Evolutionary conservation across 805 yeast species (phyloP).

Genomic region (Lachancea lanzarotensis): DNA sequence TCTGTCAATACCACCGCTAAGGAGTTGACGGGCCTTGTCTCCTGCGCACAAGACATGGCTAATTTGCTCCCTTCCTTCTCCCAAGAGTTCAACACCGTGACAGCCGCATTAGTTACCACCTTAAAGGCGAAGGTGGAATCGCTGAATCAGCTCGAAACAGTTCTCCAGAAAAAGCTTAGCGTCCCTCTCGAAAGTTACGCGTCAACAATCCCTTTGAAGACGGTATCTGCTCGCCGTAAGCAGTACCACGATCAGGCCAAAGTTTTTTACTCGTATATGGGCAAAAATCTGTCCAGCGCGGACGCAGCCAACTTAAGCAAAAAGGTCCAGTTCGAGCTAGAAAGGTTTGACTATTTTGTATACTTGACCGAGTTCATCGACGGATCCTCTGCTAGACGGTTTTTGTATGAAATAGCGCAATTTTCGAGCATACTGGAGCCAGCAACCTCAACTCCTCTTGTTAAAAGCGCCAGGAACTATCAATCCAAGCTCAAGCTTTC

Average conservation of each 20-base stretch:
- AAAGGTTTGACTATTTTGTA: constrained; percentile 14
- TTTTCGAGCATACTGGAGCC: neutral
- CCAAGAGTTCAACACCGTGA: neutral
- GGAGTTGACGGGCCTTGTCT: constrained; percentile 2
- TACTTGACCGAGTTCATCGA: constrained; percentile 6
- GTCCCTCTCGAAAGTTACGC: neutral
- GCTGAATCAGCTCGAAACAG: neutral
- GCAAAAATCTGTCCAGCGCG: constrained; percentile 7
- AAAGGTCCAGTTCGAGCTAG: constrained; percentile 13
- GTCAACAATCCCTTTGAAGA: constrained; percentile 1
- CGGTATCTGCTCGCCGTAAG: constrained; percentile 8
- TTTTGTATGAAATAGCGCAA: constrained; percentile 1
- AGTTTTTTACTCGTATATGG: constrained; percentile 11
- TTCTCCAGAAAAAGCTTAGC: neutral
- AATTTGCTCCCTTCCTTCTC: neutral
- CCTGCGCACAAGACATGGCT: constrained; percentile 4
- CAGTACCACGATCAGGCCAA: constrained; percentile 13
- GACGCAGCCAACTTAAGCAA: constrained; percentile 5
- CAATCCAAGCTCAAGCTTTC: constrained; percentile 5
- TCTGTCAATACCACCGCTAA: neutral
- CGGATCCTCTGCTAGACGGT: constrained; percentile 2
- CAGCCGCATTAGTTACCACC: neutral
- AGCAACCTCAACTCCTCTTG: neutral
- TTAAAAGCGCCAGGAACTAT: neutral
- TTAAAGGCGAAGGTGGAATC: neutral